Evolutionary conservation across 1,284 basidiomycete species (phyloP), one percentile per base, ranked within the genome.

Genomic region (Ceratobasidium papillatum): DNA sequence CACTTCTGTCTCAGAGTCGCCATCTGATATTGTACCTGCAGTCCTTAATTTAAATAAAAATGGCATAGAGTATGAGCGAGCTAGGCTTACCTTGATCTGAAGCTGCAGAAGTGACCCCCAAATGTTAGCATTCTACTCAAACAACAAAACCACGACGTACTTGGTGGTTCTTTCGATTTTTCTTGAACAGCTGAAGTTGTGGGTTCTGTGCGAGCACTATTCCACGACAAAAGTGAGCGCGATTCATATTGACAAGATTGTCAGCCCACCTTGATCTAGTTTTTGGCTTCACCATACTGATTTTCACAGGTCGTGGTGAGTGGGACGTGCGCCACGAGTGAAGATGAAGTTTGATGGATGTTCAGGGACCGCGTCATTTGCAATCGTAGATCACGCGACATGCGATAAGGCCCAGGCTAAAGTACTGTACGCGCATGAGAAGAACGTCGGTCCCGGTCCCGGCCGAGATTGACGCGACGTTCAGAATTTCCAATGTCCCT

Each of bases 401-500:
- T 27, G n/a, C n/a, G n/a, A n/a, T n/a, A n/a, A n/a, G n/a, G n/a
- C n/a, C n/a, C n/a, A n/a, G n/a, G n/a, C n/a, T n/a, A n/a, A n/a
- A n/a, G n/a, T 59, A 59, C 59, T 62, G 59, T 62, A 43, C 36
- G 22, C 36, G 59, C 59, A 25, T 43, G 59, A 62, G 38, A 19
- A 22, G 36, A 62, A 27, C 59, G 38, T 62, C n/a, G 59, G 59
- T 62, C 59, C 27, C 59, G 9, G 59, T 62, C 59, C 59, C 36
- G 43, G 9, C 27, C n/a, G 27, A 12, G 19, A n/a, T 11, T 22
- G 38, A 62, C 59, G 38, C 38, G 38, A 62, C 59, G n/a, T 62
- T 62, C 19, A 5, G 38, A 62, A 62, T 62, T 62, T 62, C 59
- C 59, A 62, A 62, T n/a, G n/a, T 62, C 58, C 59, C 36, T 3